Percentiles rank a stretch among this genome's conserved stretches.
phyloP scores from a whole-genome alignment of 2,329 filamentous ascomycete species.

The Dothiorella sarmentorum region DNA sequence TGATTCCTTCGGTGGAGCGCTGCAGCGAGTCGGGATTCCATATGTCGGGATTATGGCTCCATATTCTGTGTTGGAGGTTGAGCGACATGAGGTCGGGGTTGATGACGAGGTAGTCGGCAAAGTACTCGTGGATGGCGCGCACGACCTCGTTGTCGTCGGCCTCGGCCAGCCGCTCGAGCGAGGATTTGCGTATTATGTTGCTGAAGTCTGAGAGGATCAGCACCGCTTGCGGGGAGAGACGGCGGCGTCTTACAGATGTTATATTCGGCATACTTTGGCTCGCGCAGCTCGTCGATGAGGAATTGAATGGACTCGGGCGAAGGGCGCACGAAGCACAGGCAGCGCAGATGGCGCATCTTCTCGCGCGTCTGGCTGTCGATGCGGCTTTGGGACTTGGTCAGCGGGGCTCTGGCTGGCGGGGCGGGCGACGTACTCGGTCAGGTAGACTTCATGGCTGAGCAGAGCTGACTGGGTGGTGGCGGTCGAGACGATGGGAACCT shows the following conservation, averaged over 20 bases:
- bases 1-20: constrained; percentile 78
- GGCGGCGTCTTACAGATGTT: constrained; percentile 61
- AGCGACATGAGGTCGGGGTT: constrained; percentile 91
- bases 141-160: constrained; percentile 98
- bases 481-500: constrained; percentile 87
- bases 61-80: constrained; percentile 70
- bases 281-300: constrained; percentile 90
- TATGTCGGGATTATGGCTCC: constrained; percentile 74
- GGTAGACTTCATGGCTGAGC: constrained; percentile 94
- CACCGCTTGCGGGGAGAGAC: constrained; percentile 12
- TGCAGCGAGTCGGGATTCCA: constrained; percentile 91
- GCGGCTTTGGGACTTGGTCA: constrained; percentile 51
- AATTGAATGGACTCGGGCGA: constrained; percentile 90
- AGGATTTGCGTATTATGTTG: constrained; percentile 96
- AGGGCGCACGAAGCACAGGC: constrained; percentile 87
- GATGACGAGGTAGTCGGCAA: constrained; percentile 91
- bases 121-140: constrained; percentile 89
- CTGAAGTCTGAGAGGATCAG: constrained; percentile 66
- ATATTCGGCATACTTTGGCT: constrained; percentile 97
- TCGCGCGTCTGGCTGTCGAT: constrained; percentile 85
- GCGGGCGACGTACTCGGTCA: constrained; percentile 64
- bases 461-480: constrained; percentile 93
- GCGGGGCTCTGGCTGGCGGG: constrained; percentile 18
- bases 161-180: constrained; percentile 88
- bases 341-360: constrained; percentile 96